Evolutionary conservation across 345 rosid species (phyloP).

Genomic region (Brassica nigra): DNA sequence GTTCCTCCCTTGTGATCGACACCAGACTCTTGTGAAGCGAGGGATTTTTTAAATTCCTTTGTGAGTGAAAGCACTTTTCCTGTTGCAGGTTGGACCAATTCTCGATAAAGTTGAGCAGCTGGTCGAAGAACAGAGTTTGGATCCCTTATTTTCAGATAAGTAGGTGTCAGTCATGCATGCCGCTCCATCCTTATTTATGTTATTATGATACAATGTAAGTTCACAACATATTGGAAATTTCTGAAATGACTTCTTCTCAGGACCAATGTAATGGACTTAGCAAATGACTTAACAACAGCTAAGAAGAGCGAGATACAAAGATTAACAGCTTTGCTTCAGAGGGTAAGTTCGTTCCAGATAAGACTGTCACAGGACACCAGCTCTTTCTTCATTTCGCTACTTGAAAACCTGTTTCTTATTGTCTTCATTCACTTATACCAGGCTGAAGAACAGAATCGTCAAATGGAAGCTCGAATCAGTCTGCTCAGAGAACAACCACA

Average conservation of each 20-base stretch:
- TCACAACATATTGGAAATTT: background rate
- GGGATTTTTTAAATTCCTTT: background rate
- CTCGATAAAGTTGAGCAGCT: constrained; percentile 72
- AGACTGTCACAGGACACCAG: background rate
- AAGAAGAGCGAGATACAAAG: constrained; percentile 62
- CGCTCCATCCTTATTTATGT: background rate
- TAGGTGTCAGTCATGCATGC: constrained; percentile 41
- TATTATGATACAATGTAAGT: background rate
- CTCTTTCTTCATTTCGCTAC: constrained; percentile 4
- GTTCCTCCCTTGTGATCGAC: background rate
- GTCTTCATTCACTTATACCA: constrained; percentile 19
- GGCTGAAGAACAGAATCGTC: constrained; percentile 68
- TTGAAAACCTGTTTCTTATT: background rate
- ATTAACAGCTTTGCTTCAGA: constrained; percentile 54
- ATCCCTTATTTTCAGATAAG: constrained; percentile 69
- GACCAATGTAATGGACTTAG: constrained; percentile 59
- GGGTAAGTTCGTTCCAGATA: constrained; percentile 44
- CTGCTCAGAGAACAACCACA: constrained; percentile 48
- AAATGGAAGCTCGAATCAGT: constrained; percentile 45
- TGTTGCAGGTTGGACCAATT: constrained; percentile 58
- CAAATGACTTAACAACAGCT: constrained; percentile 46
- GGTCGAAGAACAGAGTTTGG: constrained; percentile 73
- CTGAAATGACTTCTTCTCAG: constrained; percentile 43
- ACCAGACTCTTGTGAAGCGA: background rate
- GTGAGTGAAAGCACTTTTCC: background rate